A percentile compares a stretch with the other conserved stretches of the same genome.
These are phyloP conservation scores for Davidsoniella eucalypti DNA, from an alignment of 2,329 filamentous ascomycete species.

Conservation along the genomic window DNA sequence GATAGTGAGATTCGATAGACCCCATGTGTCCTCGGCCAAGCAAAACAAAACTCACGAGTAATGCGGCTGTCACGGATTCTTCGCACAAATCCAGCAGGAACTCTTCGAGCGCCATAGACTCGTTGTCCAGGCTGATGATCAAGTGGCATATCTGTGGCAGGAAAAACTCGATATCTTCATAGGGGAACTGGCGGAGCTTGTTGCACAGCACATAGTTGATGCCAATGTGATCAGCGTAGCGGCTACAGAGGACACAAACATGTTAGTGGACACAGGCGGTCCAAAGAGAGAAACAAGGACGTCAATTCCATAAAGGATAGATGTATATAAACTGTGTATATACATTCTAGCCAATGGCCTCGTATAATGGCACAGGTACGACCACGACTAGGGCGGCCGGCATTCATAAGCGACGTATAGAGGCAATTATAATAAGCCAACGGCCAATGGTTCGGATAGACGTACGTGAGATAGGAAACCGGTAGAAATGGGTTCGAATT, in stretches of 20 bases:
- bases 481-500: conserved; percentile 80
- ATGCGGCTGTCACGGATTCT: conserved; percentile 69
- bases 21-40: background rate
- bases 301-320: no score
- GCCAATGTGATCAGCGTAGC: conserved; percentile 77
- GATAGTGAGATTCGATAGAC: conserved; percentile 3
- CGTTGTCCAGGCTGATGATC: conserved; percentile 75
- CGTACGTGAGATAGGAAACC: conserved; percentile 77
- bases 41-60: conserved; percentile 45
- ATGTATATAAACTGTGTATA: no score
- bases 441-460: conserved; percentile 13
- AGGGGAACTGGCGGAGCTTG: conserved; percentile 76
- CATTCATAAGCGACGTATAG: background rate
- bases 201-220: conserved; percentile 81
- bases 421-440: background rate
- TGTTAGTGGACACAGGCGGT: background rate
- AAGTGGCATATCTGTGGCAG: conserved; percentile 76
- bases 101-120: conserved; percentile 81
- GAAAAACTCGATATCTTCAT: conserved; percentile 88
- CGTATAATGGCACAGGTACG: background rate
- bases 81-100: conserved; percentile 75
- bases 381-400: background rate
- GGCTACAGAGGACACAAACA: conserved; percentile 30
- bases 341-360: no score
- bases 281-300: background rate